Evolutionary conservation across 768 basidiomycete species (phyloP).

Genomic region (Boletus subparvulus): DNA sequence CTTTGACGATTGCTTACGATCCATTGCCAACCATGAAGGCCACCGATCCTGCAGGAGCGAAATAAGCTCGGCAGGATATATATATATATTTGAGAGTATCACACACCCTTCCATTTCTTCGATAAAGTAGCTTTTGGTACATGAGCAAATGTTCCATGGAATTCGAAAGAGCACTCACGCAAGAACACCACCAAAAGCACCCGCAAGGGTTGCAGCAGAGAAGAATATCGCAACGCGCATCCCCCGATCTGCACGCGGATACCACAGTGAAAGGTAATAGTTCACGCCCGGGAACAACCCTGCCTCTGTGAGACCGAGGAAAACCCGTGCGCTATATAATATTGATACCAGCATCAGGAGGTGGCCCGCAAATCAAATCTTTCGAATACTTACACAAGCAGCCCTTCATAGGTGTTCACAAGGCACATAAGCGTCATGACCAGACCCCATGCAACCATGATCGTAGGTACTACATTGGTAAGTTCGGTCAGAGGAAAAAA

Average conservation of each 20-base stretch:
- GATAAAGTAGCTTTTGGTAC: constrained; percentile 32
- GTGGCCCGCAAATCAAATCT: too few species aligned
- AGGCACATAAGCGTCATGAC: constrained; percentile 41
- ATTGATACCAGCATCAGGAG: neutral
- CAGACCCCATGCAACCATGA: constrained; percentile 40
- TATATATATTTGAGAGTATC: constrained; percentile 12
- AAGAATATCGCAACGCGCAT: constrained; percentile 62
- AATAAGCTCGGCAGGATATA: neutral
- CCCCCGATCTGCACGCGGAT: constrained; percentile 56
- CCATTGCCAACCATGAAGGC: constrained; percentile 38
- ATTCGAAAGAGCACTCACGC: constrained; percentile 35
- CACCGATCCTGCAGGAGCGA: constrained; percentile 15
- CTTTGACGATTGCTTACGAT: constrained; percentile 24
- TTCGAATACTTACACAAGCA: constrained; percentile 28
- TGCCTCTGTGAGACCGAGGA: constrained; percentile 50
- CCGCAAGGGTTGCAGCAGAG: constrained; percentile 60
- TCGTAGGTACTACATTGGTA: constrained; percentile 35
- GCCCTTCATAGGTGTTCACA: constrained; percentile 32
- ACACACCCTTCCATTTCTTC: constrained; percentile 34
- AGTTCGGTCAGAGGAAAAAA: constrained; percentile 5
- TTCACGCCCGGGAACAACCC: constrained; percentile 43
- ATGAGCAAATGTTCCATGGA: neutral
- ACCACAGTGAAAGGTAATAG: constrained; percentile 55
- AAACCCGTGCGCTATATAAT: constrained; percentile 35
- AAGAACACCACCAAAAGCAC: constrained; percentile 47